These are phyloP conservation scores for Kwoniella europaea DNA, from an alignment of 768 basidiomycete genomes.

Conservation along the genomic window DNA sequence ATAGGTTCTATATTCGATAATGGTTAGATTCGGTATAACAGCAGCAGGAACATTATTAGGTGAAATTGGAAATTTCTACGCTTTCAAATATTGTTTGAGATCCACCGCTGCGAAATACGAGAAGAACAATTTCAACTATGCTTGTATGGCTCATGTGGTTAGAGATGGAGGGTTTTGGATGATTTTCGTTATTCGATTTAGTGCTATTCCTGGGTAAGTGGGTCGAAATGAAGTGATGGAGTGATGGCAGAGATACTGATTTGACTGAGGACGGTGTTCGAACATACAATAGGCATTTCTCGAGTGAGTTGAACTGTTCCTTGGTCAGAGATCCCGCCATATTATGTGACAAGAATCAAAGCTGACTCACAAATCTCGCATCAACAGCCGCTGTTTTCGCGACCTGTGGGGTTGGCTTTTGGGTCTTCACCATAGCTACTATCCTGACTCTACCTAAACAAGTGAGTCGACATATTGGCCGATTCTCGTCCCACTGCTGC, in stretches of 20 bases:
- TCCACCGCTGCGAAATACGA: slow-evolving; percentile 53
- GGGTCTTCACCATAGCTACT: slow-evolving; percentile 49
- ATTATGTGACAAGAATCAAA: background rate
- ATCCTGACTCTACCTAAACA: slow-evolving; percentile 56
- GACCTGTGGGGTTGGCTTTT: slow-evolving; percentile 54
- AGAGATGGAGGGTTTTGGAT: slow-evolving; percentile 59
- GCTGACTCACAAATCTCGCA: slow-evolving; percentile 1
- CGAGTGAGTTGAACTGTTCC: slow-evolving; percentile 18
- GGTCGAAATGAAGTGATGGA: background rate
- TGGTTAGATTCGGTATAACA: slow-evolving; percentile 47
- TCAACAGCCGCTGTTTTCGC: slow-evolving; percentile 53
- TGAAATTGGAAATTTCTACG: slow-evolving; percentile 56
- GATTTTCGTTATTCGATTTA: slow-evolving; percentile 54
- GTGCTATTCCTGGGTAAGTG: slow-evolving; percentile 58
- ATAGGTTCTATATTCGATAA: background rate
- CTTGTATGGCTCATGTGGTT: slow-evolving; percentile 57
- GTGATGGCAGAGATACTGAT: too few species aligned
- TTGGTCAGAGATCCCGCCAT: background rate
- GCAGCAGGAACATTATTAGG: slow-evolving; percentile 55
- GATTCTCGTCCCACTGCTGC: too few species aligned
- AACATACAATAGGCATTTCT: slow-evolving; percentile 19
- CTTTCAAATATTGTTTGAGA: slow-evolving; percentile 52
- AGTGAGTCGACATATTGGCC: slow-evolving; percentile 9
- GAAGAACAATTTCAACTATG: slow-evolving; percentile 55
- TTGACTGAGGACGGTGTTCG: slow-evolving; percentile 9